Evolutionary conservation across 192 early-diverging fungal species (phyloP), one percentile per base, ranked within the genome.

Genomic region (Linnemannia zychae): DNA sequence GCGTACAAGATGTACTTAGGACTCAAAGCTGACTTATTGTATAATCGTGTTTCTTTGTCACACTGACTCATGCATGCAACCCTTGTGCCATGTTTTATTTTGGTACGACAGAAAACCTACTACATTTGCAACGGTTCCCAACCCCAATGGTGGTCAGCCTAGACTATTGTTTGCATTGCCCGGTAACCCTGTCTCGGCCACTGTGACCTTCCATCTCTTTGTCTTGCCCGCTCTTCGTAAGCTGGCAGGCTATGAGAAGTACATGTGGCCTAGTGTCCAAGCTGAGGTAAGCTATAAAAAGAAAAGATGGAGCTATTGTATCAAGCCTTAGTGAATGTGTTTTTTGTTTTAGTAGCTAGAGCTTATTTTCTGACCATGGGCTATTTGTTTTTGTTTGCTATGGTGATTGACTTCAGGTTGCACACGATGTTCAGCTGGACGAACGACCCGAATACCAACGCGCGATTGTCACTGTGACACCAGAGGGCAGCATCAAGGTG

Each of bases 171-270:
- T 98, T 92, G 94, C 92, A 17, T 82, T 99, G 72, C 97, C 98
- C 0, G 98, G 98, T 4, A 99, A 99, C 83, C 98, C 98, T 5
- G 97, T 96, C 0, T 99, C 98, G 49, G 95, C 96, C 0, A 84
- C 91, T 67, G 97, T 98, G 1, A 95, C 96, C 0, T 98, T 95
- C 87, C 93, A 96, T 75, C 87, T 99, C 60, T 98, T 98, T 92
- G 96, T 94, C 0, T 87, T 97, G 3, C 97, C 98, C 0, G 93
- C 95, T 22, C 78, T 99, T 22, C 92, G 94, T 13, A 94, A 93
- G 57, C 89, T 99, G 80, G 88, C 96, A 6, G 97, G 96, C 3
- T 90, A 94, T 52, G 67, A 87, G 13, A 49, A 86, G 17, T 90
- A 88, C 48, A 82, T 90, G 63, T 86, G 90, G 49, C 89, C 91